Percentiles rank a stretch among this genome's conserved stretches.
Evolutionary conservation across 73 alveolate genomes (phyloP).

Genomic region (Paramecium pentaurelia): DNA sequence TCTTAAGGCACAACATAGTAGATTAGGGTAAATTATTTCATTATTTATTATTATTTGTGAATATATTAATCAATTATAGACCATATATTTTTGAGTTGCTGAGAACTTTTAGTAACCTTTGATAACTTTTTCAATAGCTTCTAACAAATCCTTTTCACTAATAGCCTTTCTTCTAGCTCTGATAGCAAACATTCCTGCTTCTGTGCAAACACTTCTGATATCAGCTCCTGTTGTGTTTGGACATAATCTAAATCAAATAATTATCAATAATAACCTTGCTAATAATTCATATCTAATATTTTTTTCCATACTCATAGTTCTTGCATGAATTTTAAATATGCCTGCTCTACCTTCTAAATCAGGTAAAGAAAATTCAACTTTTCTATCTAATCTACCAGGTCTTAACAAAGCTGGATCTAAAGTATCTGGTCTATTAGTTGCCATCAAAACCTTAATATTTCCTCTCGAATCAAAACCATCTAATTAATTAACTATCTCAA

Average conservation of each 20-base stretch:
- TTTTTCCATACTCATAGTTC: constrained; percentile 94
- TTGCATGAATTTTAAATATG: constrained; percentile 95
- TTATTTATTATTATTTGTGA: neutral
- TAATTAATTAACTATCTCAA: constrained; percentile 96
- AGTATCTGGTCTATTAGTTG: constrained; percentile 97
- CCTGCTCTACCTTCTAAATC: constrained; percentile 95
- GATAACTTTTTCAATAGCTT: constrained; percentile 95
- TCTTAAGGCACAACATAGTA: constrained; percentile 22
- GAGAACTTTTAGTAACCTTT: constrained; percentile 97
- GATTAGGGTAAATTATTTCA: constrained; percentile 10
- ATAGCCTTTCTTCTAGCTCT: constrained; percentile 99
- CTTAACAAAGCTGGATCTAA: constrained; percentile 99
- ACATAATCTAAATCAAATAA: neutral
- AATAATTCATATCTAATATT: neutral
- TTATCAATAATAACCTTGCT: neutral
- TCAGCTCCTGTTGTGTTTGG: constrained; percentile 89
- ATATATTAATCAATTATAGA: constrained; percentile 61
- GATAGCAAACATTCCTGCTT: constrained; percentile 98
- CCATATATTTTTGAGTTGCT: constrained; percentile 79
- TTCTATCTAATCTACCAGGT: constrained; percentile 99
- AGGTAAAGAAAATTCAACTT: constrained; percentile 98
- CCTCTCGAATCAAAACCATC: constrained; percentile 99
- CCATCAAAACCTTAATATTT: constrained; percentile 98
- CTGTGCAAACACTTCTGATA: constrained; percentile 98
- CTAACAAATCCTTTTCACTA: constrained; percentile 91